Conservation (phyloP, 768 basidiomycete genomes). For the Psilocybe cyanescens region DNA sequence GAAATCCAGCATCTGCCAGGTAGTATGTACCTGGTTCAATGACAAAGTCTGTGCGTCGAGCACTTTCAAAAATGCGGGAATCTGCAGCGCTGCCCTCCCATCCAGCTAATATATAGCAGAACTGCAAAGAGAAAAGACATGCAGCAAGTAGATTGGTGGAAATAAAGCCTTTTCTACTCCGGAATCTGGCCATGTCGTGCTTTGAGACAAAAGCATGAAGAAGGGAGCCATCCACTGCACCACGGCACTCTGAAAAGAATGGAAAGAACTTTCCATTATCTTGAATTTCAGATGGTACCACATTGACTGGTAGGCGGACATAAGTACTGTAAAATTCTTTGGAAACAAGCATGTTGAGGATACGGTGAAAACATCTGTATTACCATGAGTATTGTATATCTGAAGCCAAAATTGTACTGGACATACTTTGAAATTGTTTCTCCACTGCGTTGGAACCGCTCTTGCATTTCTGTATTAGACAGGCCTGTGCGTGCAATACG, state of each 20-base stretch:
- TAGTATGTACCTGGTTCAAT: slow-evolving; percentile 35
- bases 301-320: neutral
- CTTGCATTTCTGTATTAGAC: slow-evolving; percentile 29
- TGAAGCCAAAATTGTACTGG: neutral
- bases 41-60: slow-evolving; percentile 23
- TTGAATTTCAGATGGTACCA: slow-evolving; percentile 12
- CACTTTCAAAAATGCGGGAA: slow-evolving; percentile 27
- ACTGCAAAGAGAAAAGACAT: slow-evolving; percentile 30
- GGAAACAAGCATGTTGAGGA: slow-evolving; percentile 22
- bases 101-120: slow-evolving; percentile 34
- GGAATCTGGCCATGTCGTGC: slow-evolving; percentile 18
- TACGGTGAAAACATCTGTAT: slow-evolving; percentile 21
- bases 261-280: slow-evolving; percentile 27
- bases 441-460: slow-evolving; percentile 39
- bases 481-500: slow-evolving; percentile 29
- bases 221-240: slow-evolving; percentile 32
- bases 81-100: slow-evolving; percentile 41
- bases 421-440: slow-evolving; percentile 40
- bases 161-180: slow-evolving; percentile 25
- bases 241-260: slow-evolving; percentile 28
- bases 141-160: slow-evolving; percentile 36
- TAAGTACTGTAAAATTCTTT: slow-evolving; percentile 3
- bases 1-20: slow-evolving; percentile 42
- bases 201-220: slow-evolving; percentile 25
- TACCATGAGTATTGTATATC: neutral